phyloP scores from a whole-genome alignment of 1,284 basidiomycete genomes.

The Salmacisia buchloeana region DNA sequence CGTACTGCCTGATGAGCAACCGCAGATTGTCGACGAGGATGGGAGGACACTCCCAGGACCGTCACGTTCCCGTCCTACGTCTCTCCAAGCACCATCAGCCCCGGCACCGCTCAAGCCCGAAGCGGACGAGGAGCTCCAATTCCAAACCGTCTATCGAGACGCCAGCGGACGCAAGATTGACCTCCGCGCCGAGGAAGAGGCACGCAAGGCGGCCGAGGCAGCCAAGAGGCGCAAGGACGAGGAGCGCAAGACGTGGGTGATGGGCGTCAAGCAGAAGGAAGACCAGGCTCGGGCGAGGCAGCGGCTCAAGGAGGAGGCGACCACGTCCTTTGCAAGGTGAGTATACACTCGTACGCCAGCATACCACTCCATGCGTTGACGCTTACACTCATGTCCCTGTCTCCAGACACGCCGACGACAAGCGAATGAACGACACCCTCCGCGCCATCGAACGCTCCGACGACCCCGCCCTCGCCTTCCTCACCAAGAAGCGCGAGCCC shows the following conservation, averaged over 20 bases:
- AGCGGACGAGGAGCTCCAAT: conserved; percentile 2
- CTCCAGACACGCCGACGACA: conserved; percentile 68
- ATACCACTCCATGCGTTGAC: not conserved
- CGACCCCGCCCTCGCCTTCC: conserved; percentile 86
- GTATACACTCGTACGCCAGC: conserved; percentile 15
- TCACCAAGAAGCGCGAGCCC: conserved; percentile 60
- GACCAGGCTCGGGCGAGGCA: conserved; percentile 54
- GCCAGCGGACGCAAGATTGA: conserved; percentile 80
- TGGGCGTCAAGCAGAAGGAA: conserved; percentile 67
- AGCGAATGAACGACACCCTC: conserved; percentile 73
- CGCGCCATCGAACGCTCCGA: conserved; percentile 79
- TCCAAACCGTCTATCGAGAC: conserved; percentile 86
- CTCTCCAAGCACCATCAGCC: not conserved
- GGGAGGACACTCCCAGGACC: too few relatives aligned
- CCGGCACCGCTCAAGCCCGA: too few relatives aligned
- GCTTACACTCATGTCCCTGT: not conserved
- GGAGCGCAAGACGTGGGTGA: conserved; percentile 92
- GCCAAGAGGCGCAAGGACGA: conserved; percentile 59
- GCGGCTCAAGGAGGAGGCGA: conserved; percentile 65
- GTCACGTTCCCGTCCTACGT: too few relatives aligned
- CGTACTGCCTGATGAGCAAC: conserved; percentile 10
- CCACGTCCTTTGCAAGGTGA: conserved; percentile 65
- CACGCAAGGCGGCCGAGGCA: conserved; percentile 55
- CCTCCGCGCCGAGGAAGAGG: conserved; percentile 69
- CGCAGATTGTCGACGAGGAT: conserved; percentile 11